Percentiles rank a stretch among this genome's conserved stretches.
These are phyloP conservation scores for Leccinum fibrillosum DNA, from an alignment of 768 basidiomycete genomes.

Conservation along the genomic window DNA sequence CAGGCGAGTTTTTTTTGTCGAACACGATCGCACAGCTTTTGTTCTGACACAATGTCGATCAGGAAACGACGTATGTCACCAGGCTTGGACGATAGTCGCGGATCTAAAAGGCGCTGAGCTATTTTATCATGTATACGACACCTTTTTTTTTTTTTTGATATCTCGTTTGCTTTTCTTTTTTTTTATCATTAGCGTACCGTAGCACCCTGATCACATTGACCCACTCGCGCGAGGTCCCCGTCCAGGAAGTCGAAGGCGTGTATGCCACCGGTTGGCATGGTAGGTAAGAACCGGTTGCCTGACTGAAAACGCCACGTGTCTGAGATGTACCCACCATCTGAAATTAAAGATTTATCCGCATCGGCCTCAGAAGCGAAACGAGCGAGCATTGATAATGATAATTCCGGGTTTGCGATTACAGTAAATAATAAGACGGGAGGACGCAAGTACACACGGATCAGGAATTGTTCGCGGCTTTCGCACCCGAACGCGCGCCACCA, in stretches of 20 bases:
- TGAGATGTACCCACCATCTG: neutral
- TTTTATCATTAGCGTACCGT: neutral
- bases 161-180: neutral
- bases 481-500: conserved; percentile 30
- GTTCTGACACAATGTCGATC: conserved; percentile 5
- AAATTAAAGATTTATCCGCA: no score
- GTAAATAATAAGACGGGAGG: conserved; percentile 19
- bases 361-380: no score
- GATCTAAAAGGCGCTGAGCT: conserved; percentile 67
- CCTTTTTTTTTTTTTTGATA: conserved; percentile 5
- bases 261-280: neutral
- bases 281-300: neutral
- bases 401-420: conserved; percentile 16
- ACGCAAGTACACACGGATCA: conserved; percentile 11
- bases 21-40: neutral
- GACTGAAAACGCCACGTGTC: neutral
- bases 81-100: conserved; percentile 62
- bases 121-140: conserved; percentile 28
- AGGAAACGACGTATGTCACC: conserved; percentile 78
- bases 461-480: conserved; percentile 29
- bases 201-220: neutral
- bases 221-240: neutral
- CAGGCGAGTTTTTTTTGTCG: conserved; percentile 38
- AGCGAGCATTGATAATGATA: neutral
- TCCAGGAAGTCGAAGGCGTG: neutral